phyloP scores from a whole-genome alignment of 495 filamentous ascomycete genomes.

The Aspergillus egyptiacus region DNA sequence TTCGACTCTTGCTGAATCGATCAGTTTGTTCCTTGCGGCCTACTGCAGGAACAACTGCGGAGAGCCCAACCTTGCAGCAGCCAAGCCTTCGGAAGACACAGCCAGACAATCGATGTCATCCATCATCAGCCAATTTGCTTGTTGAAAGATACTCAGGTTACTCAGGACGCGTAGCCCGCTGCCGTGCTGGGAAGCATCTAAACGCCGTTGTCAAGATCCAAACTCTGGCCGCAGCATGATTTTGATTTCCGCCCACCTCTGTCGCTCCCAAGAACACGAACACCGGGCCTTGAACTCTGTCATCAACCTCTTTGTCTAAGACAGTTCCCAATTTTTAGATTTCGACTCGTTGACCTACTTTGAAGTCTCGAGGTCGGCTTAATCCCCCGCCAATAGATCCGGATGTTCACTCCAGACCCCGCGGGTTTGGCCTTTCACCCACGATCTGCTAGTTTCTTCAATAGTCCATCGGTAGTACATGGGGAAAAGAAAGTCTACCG shows the following conservation, averaged over 20 bases:
- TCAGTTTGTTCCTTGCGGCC: slow-evolving; percentile 25
- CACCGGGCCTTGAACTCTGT: too few relatives aligned
- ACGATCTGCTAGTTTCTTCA: neutral
- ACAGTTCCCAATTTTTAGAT: too few relatives aligned
- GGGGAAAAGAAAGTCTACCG: neutral
- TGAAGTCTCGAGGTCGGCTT: neutral
- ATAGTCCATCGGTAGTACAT: slow-evolving; percentile 2
- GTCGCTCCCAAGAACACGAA: too few relatives aligned
- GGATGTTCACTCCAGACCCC: slow-evolving; percentile 2
- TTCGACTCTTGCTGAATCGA: slow-evolving; percentile 19
- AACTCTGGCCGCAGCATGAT: neutral
- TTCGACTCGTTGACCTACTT: neutral
- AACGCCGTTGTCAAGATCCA: neutral
- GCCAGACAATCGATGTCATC: neutral
- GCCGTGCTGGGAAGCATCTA: neutral
- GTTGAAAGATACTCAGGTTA: neutral
- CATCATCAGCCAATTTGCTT: neutral
- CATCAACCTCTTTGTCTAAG: too few relatives aligned
- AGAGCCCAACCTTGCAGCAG: slow-evolving; percentile 19
- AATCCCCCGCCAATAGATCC: neutral
- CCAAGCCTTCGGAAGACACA: slow-evolving; percentile 6
- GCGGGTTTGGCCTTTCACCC: neutral
- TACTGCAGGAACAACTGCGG: slow-evolving; percentile 44
- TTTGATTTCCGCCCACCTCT: neutral
- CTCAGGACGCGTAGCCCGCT: slow-evolving; percentile 5